These are phyloP conservation scores for Raddia guianensis DNA, from an alignment of 176 grass and related monocot genomes.

Conservation along the genomic window DNA sequence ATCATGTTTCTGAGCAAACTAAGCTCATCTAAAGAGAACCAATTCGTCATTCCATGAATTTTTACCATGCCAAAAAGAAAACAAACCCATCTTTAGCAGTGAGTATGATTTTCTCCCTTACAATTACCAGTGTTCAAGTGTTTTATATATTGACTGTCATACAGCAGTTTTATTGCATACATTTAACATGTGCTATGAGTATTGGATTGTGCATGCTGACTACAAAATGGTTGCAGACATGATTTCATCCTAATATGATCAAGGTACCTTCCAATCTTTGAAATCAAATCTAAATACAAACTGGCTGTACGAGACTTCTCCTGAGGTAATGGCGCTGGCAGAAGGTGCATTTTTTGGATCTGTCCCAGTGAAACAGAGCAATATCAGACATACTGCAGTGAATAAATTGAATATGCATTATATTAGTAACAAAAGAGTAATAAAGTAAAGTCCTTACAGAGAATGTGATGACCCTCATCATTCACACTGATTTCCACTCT, in stretches of 20 bases:
- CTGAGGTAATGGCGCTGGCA: conserved; percentile 50
- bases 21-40: too few relatives aligned
- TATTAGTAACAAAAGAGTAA: background rate
- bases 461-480: conserved; percentile 55
- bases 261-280: conserved; percentile 81
- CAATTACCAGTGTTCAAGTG: background rate
- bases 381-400: conserved; percentile 1
- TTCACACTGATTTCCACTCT: too few relatives aligned
- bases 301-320: conserved; percentile 61
- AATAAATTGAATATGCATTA: background rate
- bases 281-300: conserved; percentile 90
- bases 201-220: background rate
- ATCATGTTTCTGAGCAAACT: too few relatives aligned
- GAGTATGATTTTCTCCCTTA: too few relatives aligned
- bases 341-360: conserved; percentile 86
- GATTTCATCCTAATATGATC: background rate
- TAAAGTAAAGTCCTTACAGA: conserved; percentile 59
- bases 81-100: too few relatives aligned
- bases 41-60: too few relatives aligned
- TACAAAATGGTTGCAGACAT: background rate
- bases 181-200: background rate
- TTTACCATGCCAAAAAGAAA: too few relatives aligned
- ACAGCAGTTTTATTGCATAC: background rate
- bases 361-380: conserved; percentile 14
- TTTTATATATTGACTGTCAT: background rate